These are phyloP conservation scores for Coemansia erecta DNA, from an alignment of 192 early-diverging fungal genomes.

Conservation along the genomic window DNA sequence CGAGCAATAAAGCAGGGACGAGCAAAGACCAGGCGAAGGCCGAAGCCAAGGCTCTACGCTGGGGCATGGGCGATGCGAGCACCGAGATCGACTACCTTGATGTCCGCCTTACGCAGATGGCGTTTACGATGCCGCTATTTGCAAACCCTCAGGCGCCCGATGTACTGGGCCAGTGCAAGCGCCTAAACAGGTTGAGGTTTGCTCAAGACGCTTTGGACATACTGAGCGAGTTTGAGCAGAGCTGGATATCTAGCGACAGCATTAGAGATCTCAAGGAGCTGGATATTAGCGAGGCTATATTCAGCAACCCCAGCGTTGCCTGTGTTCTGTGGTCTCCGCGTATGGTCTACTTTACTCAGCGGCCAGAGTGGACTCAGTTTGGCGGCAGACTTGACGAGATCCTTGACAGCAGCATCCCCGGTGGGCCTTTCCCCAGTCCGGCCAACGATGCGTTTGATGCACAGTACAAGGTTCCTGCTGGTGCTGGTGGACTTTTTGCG, in stretches of 20 bases:
- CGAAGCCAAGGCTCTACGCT: slow-evolving; percentile 43
- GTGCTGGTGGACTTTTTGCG: neutral
- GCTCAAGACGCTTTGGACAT: slow-evolving; percentile 15
- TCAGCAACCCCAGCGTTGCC: slow-evolving; percentile 40
- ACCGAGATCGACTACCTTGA: slow-evolving; percentile 54
- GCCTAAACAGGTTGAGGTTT: slow-evolving; percentile 33
- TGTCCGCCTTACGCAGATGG: slow-evolving; percentile 44
- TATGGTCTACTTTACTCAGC: slow-evolving; percentile 55
- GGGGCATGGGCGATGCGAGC: slow-evolving; percentile 54
- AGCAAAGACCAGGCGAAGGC: neutral
- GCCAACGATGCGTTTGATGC: neutral
- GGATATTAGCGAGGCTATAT: slow-evolving; percentile 37
- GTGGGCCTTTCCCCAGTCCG: neutral
- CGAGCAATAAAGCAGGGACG: slow-evolving; percentile 7
- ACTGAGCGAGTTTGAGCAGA: slow-evolving; percentile 21
- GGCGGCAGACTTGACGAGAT: slow-evolving; percentile 22
- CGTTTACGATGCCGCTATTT: slow-evolving; percentile 49
- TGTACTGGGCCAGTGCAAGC: neutral
- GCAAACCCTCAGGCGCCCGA: slow-evolving; percentile 15
- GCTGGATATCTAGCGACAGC: slow-evolving; percentile 39
- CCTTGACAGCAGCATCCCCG: slow-evolving; percentile 10
- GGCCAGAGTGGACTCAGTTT: slow-evolving; percentile 36
- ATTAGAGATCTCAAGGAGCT: slow-evolving; percentile 49
- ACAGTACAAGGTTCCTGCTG: slow-evolving; percentile 2
- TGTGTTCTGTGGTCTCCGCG: slow-evolving; percentile 54